Base-by-base conservation (phyloP, 2,329 filamentous ascomycete genomes). In the Colletotrichum phormii region DNA sequence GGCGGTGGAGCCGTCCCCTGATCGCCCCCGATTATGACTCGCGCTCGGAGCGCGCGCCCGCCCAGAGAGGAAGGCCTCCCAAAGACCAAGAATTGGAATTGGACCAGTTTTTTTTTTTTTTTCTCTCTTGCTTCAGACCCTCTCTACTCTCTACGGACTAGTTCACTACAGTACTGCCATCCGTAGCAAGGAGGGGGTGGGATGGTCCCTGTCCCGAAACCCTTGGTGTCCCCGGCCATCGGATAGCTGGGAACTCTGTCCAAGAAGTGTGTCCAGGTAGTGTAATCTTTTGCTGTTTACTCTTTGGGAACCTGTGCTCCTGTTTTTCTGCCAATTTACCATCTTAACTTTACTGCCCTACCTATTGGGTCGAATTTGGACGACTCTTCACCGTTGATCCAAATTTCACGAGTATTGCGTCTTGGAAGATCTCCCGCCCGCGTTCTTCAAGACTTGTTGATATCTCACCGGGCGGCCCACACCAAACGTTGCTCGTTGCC, bases 1-100 rank as follows among this genome's bases (percentile, higher is more conserved):
- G 60, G 60, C 11, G 61, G 71, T 72, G 71, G 60, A 62, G 62
- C 35, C 22, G 58, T 53, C 71, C 66, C 71, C 60, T 72, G 70
- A 60, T 60, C 46, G 66, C 65, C 61, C 54, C 51, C 22, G 22
- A 64, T 55, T 22, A 67, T 70, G 71, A 73, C 71, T 73, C 71
- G 71, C 33, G 54, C n/a, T 15, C 22, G 31, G 8, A 31, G 12
- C 29, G 53, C 42, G 37, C 24, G 9, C 12, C 31, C 61, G 31
- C 24, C 8, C 15, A 29, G 33, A 33, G 9, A 9, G 26, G 33
- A 51, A 61, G 69, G 58, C 69, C 64, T 72, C 69, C 69, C 66
- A 60, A 35, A 60, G 42, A 18, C 49, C 42, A n/a, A 64, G 31
- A 3, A 62, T 22, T 29, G 37, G 29, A 11, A 33, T 35, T 26